These are phyloP conservation scores for Russula ochroleuca DNA, from an alignment of 768 basidiomycete species.

Conservation along the genomic window DNA sequence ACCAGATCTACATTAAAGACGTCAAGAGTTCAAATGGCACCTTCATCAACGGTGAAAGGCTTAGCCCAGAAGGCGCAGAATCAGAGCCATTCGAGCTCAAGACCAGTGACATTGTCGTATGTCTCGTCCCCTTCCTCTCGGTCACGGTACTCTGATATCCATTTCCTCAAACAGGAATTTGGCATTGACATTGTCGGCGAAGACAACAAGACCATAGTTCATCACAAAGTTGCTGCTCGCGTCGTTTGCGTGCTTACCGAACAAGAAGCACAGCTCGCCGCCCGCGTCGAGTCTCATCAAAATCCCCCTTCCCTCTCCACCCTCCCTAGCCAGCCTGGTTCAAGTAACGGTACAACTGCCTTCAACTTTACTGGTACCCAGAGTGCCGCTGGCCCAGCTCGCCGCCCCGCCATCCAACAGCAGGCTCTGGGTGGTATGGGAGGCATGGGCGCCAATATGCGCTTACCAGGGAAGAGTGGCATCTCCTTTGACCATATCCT, in stretches of 20 bases:
- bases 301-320: constrained; percentile 34
- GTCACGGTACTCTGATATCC: constrained; percentile 14
- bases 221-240: constrained; percentile 97
- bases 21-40: constrained; percentile 98
- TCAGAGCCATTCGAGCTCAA: constrained; percentile 92
- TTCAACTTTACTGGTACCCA: constrained; percentile 44
- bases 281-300: constrained; percentile 65
- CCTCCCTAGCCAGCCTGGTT: constrained; percentile 38
- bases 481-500: constrained; percentile 91
- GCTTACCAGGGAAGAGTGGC: constrained; percentile 76
- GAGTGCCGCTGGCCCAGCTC: constrained; percentile 36
- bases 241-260: constrained; percentile 85
- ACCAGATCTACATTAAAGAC: constrained; percentile 94
- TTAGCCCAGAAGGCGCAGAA: constrained; percentile 85
- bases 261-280: constrained; percentile 75
- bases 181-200: constrained; percentile 99
- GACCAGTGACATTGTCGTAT: constrained; percentile 90
- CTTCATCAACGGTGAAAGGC: constrained; percentile 93
- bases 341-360: constrained; percentile 37
- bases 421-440: constrained; percentile 68
- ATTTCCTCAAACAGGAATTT: constrained; percentile 65
- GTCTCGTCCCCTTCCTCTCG: constrained; percentile 33
- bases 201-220: constrained; percentile 96
- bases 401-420: constrained; percentile 54
- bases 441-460: constrained; percentile 67